Conservation (phyloP, 1,139 yeast species). For the Eremothecium sinecaudum region DNA sequence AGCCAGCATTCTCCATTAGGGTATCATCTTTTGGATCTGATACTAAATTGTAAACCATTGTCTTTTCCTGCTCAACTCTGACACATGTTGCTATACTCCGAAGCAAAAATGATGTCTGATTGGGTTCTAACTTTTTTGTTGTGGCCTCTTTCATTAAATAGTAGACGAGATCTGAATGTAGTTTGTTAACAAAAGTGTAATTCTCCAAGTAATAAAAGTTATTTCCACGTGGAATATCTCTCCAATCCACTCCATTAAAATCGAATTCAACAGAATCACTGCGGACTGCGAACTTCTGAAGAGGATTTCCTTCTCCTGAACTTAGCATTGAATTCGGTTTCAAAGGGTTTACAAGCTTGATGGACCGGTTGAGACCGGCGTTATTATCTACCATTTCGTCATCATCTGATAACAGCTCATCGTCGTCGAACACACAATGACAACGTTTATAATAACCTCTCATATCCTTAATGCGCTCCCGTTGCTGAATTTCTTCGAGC, state of each 20-base stretch:
- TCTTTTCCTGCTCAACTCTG: constrained; percentile 34
- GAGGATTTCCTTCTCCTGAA: background rate
- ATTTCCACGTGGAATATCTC: constrained; percentile 54
- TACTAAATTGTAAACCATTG: constrained; percentile 16
- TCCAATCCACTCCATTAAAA: constrained; percentile 56
- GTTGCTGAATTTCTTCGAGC: constrained; percentile 15
- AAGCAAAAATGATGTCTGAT: constrained; percentile 21
- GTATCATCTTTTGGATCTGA: constrained; percentile 18
- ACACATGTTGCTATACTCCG: constrained; percentile 45
- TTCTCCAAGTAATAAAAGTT: constrained; percentile 34
- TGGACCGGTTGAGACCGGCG: constrained; percentile 11
- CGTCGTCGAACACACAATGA: constrained; percentile 34
- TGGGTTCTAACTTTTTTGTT: constrained; percentile 34
- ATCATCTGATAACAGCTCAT: constrained; percentile 19
- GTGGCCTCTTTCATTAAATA: constrained; percentile 29
- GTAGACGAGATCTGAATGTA: constrained; percentile 11
- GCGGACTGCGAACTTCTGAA: constrained; percentile 3
- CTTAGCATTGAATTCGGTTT: background rate
- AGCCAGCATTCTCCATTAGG: constrained; percentile 10
- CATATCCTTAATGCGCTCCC: constrained; percentile 14
- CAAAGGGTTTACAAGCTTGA: constrained; percentile 6
- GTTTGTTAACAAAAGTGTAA: constrained; percentile 17
- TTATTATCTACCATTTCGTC: constrained; percentile 22
- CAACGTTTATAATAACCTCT: constrained; percentile 28
- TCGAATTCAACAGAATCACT: constrained; percentile 38